Evolutionary conservation across 2,329 filamentous ascomycete genomes (phyloP).

Genomic region (Talaromyces sp.): DNA sequence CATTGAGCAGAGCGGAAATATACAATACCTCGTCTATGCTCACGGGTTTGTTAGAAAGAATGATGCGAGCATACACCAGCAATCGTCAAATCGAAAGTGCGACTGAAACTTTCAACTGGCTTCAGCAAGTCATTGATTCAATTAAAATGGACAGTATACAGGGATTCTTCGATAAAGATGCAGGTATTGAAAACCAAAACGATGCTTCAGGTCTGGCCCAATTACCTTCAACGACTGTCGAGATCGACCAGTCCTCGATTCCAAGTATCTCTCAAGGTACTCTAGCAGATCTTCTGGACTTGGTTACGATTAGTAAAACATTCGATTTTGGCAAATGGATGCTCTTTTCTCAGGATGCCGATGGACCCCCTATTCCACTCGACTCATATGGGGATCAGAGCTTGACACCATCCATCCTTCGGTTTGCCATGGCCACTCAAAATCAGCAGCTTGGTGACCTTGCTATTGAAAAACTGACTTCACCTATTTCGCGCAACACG

Average conservation of each 20-base stretch:
- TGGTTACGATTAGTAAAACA: constrained; percentile 41
- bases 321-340: constrained; percentile 51
- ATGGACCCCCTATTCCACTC: constrained; percentile 48
- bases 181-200: neutral
- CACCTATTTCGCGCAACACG: constrained; percentile 30
- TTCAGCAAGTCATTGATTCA: constrained; percentile 29
- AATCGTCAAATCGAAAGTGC: constrained; percentile 22
- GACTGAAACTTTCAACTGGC: constrained; percentile 24
- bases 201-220: neutral
- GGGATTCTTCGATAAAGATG: constrained; percentile 20
- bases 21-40: constrained; percentile 31
- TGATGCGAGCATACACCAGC: constrained; percentile 21
- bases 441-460: constrained; percentile 31
- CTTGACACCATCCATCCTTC: constrained; percentile 49
- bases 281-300: constrained; percentile 47
- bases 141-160: constrained; percentile 30
- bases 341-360: constrained; percentile 46
- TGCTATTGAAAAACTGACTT: constrained; percentile 23
- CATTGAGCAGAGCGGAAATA: constrained; percentile 21
- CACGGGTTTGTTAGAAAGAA: constrained; percentile 27
- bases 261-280: constrained; percentile 41
- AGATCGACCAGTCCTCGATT: constrained; percentile 24
- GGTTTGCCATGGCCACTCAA: constrained; percentile 48
- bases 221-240: constrained; percentile 10
- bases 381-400: constrained; percentile 41